A percentile compares a stretch with the other conserved stretches of the same genome.
phyloP scores from a whole-genome alignment of 1,284 basidiomycete genomes.

The Cryptococcus deneoformans region DNA sequence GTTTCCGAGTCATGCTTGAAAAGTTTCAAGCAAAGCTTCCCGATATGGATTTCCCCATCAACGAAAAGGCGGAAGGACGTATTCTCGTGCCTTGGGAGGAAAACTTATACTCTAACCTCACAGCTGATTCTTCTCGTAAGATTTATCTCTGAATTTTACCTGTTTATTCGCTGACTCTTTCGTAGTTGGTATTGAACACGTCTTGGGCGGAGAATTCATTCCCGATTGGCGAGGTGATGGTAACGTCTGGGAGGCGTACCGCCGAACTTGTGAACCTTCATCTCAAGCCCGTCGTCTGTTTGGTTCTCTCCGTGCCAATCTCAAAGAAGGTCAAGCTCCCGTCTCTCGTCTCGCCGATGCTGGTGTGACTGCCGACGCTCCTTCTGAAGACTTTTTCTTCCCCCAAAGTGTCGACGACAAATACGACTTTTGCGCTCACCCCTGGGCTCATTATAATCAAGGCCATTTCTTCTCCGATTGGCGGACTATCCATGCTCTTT shows the following conservation, averaged over 20 bases:
- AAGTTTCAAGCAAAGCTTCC: conserved; percentile 74
- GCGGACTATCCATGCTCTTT: conserved; percentile 77
- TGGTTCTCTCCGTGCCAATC: conserved; percentile 61
- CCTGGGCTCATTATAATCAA: conserved; percentile 78
- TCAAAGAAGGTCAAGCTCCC: conserved; percentile 50
- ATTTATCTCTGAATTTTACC: not conserved
- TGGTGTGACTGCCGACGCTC: conserved; percentile 44
- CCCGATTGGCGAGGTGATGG: conserved; percentile 81
- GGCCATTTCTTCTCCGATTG: conserved; percentile 96
- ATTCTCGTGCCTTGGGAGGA: conserved; percentile 87
- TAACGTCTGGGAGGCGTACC: conserved; percentile 86
- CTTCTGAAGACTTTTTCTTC: conserved; percentile 63
- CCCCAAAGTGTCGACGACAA: conserved; percentile 62
- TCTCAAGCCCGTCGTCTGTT: conserved; percentile 77
- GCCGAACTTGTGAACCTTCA: conserved; percentile 79
- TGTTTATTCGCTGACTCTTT: not conserved
- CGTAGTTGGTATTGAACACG: conserved; percentile 59
- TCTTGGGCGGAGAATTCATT: conserved; percentile 66
- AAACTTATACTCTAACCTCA: conserved; percentile 64
- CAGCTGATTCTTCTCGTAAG: conserved; percentile 51
- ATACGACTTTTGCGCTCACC: conserved; percentile 73
- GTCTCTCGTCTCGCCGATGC: conserved; percentile 48
- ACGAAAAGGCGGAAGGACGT: conserved; percentile 84
- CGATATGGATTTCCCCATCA: conserved; percentile 87
- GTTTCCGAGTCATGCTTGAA: conserved; percentile 71